Percentiles rank a stretch among this genome's conserved stretches.
Evolutionary conservation across 371 early-diverging fungal species (phyloP).

Genomic region (Circinella umbellata): DNA sequence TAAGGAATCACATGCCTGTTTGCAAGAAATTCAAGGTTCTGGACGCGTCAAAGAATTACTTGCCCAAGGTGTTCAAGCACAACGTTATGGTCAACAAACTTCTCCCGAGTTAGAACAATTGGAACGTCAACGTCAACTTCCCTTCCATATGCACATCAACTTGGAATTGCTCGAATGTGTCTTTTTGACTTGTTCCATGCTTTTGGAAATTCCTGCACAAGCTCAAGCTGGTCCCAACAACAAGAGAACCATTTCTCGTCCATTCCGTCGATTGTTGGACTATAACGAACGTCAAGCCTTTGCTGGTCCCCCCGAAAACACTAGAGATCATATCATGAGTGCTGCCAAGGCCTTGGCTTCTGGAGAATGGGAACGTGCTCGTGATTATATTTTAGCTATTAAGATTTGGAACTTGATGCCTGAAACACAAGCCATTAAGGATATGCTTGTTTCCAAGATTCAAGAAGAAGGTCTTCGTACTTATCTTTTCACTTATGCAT

Average conservation of each 20-base stretch:
- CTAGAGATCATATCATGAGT: constrained; percentile 97
- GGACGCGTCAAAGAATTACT: constrained; percentile 93
- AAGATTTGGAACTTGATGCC: constrained; percentile 97
- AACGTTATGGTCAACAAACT: constrained; percentile 69
- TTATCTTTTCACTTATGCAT: constrained; percentile 90
- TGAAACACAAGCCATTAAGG: constrained; percentile 78
- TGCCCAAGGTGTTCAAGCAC: constrained; percentile 89
- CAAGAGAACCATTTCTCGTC: constrained; percentile 87
- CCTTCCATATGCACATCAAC: constrained; percentile 99
- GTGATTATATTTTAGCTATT: constrained; percentile 84
- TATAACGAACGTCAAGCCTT: constrained; percentile 95
- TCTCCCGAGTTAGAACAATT: constrained; percentile 89
- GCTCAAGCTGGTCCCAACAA: constrained; percentile 83
- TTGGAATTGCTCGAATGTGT: constrained; percentile 97
- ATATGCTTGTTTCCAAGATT: constrained; percentile 87
- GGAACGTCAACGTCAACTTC: constrained; percentile 93
- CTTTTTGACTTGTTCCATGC: constrained; percentile 93
- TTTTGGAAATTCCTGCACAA: constrained; percentile 96
- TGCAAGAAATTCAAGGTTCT: constrained; percentile 89
- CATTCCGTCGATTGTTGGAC: constrained; percentile 94
- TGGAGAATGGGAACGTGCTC: constrained; percentile 93
- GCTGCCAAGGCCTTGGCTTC: constrained; percentile 90
- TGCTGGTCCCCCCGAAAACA: constrained; percentile 96
- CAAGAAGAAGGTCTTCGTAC: constrained; percentile 96
- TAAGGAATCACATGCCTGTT: constrained; percentile 83